Evolutionary conservation across 768 basidiomycete species (phyloP), one percentile per base, ranked within the genome.

Genomic region (Serendipita sp.): DNA sequence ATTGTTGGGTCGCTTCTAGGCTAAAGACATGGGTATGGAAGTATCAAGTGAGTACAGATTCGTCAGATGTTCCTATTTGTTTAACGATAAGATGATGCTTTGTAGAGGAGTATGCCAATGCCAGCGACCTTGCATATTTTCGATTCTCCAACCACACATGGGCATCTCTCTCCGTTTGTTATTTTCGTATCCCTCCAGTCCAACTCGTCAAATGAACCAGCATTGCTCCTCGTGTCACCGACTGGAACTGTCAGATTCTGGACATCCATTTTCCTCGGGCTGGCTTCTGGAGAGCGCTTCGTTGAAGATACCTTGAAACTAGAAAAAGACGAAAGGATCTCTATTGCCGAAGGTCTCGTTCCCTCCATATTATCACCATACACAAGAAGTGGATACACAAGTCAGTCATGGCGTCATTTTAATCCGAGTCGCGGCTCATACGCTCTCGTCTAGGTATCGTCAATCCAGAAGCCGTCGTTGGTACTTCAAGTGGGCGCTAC

Each of bases 11-110:
- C 24, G 80, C 82, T 17, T 88, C 88, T 26, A 73, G 76, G 4
- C 80, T 81, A 68, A 87, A 85, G 7, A 89, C 86, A 70, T 90
- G 87, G 72, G 84, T 89, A 51, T 90, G 88, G 88, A 85, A 87
- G 65, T 85, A 90, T 74, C 20, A 58, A 11, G 45, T 50, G 45
- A 50, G 17, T 11, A 50, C 7, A 20, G 1, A 7, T 17, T 20
- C 53, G 42, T 22, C 14, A 26, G 26, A 31, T 4, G 33, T 64
- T 64, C 65, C 28, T 61, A 42, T 60, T 34, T 60, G 51, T 48
- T 30, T 42, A 48, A 30, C 30, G 56, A 3, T 61, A 83, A 76
- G 81, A 83, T 1, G 76, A 86, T 63, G 14, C 14, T 5, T 38
- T 7, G 83, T 81, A 70, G 83, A 85, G 28, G 82, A 80, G 38